A percentile compares a stretch with the other conserved stretches of the same genome.
Evolutionary conservation across 2,329 filamentous ascomycete genomes (phyloP).

Genomic region (Drechslerella dactyloides): DNA sequence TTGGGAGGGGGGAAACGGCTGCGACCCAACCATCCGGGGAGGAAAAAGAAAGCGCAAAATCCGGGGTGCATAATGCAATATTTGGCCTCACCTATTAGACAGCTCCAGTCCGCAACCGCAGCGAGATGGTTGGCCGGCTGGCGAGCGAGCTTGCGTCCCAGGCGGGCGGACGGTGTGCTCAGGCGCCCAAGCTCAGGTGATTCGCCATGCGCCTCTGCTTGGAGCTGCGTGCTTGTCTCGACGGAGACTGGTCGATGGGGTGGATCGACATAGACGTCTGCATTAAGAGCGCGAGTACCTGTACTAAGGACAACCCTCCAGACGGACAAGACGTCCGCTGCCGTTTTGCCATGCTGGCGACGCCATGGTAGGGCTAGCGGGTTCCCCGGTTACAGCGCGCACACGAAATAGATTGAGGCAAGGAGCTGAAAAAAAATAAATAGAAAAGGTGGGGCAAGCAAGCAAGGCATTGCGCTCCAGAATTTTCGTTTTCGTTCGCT

Average conservation of each 20-base stretch:
- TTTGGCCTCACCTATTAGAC: conserved; percentile 1
- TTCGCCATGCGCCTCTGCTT: background rate
- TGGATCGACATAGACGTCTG: background rate
- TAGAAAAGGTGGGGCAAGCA: background rate
- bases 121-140: background rate
- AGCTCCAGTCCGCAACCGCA: background rate
- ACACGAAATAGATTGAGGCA: background rate
- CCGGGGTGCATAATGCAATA: conserved; percentile 37
- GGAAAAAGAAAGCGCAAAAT: conserved; percentile 47
- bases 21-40: conserved; percentile 38
- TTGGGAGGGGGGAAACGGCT: conserved; percentile 8
- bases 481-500: no score
- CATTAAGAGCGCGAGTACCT: background rate
- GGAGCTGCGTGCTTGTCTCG: no score
- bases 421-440: background rate
- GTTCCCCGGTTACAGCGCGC: background rate
- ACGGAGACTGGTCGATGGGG: background rate
- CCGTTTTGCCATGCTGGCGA: background rate
- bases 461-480: background rate
- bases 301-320: no score
- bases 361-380: conserved; percentile 5
- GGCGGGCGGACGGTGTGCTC: background rate
- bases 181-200: conserved; percentile 5
- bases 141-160: background rate
- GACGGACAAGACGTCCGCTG: no score